Conservation (phyloP, 805 yeast species). For the Blastobotrys chiropterorum region DNA sequence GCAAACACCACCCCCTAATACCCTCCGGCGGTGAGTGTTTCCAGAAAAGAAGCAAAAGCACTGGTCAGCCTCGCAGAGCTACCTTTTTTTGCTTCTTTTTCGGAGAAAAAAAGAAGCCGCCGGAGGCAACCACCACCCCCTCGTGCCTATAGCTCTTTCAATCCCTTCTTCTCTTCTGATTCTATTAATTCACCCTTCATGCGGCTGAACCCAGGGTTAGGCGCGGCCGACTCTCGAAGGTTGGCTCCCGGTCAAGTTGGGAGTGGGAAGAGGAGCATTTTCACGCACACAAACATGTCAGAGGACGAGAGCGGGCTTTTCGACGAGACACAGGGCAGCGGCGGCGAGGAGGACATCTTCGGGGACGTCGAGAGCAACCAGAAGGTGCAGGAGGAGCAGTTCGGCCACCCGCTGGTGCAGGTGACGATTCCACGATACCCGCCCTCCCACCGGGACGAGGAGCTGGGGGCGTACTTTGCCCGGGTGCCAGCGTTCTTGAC, state of each 20-base stretch:
- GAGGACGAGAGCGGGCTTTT: background rate
- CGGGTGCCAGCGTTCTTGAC: constrained; percentile 78
- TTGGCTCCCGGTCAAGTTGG: too few relatives aligned
- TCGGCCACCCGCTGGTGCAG: constrained; percentile 6
- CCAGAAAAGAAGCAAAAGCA: background rate
- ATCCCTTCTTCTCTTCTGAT: too few relatives aligned
- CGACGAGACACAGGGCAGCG: background rate
- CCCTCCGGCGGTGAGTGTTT: too few relatives aligned
- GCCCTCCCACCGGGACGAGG: constrained; percentile 26
- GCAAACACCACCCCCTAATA: too few relatives aligned
- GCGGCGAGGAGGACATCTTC: constrained; percentile 17
- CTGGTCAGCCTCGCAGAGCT: too few relatives aligned
- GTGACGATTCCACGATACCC: constrained; percentile 30
- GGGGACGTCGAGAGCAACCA: constrained; percentile 11
- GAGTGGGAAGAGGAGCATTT: background rate
- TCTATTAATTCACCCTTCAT: too few relatives aligned
- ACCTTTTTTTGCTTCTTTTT: too few relatives aligned
- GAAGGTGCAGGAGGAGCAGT: constrained; percentile 1
- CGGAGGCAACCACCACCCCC: too few relatives aligned
- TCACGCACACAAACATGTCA: background rate
- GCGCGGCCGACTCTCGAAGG: too few relatives aligned
- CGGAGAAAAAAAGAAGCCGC: too few relatives aligned
- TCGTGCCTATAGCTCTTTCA: too few relatives aligned
- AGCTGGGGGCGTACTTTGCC: constrained; percentile 40
- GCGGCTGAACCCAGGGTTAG: too few relatives aligned